phyloP scores from a whole-genome alignment of 345 rosid species.

The Rhodamnia argentea region DNA sequence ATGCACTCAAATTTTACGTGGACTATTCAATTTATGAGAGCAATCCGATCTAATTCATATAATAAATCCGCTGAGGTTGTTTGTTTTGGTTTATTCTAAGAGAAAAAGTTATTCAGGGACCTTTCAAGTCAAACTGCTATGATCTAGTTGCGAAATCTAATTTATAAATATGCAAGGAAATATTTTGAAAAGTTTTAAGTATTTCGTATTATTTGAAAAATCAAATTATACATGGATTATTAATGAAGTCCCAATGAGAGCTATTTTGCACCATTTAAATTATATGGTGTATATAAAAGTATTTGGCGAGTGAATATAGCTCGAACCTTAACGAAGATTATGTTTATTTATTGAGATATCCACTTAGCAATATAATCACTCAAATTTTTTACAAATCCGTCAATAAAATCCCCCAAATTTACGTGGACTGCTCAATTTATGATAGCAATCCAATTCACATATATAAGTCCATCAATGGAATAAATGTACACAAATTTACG shows the following conservation, averaged over 20 bases:
- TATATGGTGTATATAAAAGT: neutral
- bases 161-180: neutral
- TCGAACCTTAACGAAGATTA: neutral
- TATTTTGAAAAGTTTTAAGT: neutral
- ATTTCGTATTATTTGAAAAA: too few relatives aligned
- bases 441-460: too few relatives aligned
- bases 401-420: too few relatives aligned
- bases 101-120: neutral
- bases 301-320: neutral
- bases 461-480: too few relatives aligned
- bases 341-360: neutral
- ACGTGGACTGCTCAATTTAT: too few relatives aligned
- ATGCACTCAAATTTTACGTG: too few relatives aligned
- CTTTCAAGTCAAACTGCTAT: neutral
- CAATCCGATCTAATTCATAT: neutral
- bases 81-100: neutral
- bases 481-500: too few relatives aligned
- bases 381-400: neutral
- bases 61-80: neutral
- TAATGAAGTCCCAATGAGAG: neutral
- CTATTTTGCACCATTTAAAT: neutral
- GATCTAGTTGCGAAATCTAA: neutral
- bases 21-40: too few relatives aligned
- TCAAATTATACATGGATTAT: neutral
- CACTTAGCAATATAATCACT: neutral